Evolutionary conservation across 345 rosid species (phyloP), one percentile per base, ranked within the genome.

Genomic region (Raphanus sativus): DNA sequence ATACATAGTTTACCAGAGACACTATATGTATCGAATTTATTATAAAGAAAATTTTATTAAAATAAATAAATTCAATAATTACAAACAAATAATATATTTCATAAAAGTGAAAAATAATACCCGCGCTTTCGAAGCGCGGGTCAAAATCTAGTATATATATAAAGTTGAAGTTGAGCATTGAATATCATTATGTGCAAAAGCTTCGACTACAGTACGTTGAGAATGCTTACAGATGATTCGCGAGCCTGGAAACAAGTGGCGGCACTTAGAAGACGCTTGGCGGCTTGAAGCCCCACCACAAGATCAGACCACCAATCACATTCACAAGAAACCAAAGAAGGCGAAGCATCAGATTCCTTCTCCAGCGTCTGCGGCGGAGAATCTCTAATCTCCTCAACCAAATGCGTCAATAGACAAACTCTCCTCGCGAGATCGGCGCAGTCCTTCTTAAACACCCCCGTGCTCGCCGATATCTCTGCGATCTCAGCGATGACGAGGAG

Each of bases 391-490:
- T 96, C 98, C 80, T 93, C 98, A n/a, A 96, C 65, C 74, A 96
- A 83, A 86, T 88, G 88, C 73, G 86, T 85, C 78, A 96, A 77
- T 33, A 89, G 82, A 28, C 88, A 71, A 5, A 93, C 83, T 85
- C 96, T 82, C 73, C 99, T 83, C 34, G 86, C 87, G 75, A 93
- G 97, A 93, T 93, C 93, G 62, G 86, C 78, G 65, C 93, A 89
- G 38, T 91, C 97, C 80, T 84, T 92, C 83, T 80, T 87, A 69
- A 95, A 89, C 65, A 81, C 2, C 3, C 80, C 75, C 0, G 32
- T 77, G 15, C 34, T 75, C 9, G 25, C 25, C 45, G 77, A 55
- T 58, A 65, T 59, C 34, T 78, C 77, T 4, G 17, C 8, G 65
- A 83, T 75, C 5, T 75, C 83, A 11, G 13, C 1, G n/a, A 87